Percentiles rank a stretch among this genome's conserved stretches.
Evolutionary conservation across 352 stramenopile genomes (phyloP).

Genomic region (Globisporangium paddicum): DNA sequence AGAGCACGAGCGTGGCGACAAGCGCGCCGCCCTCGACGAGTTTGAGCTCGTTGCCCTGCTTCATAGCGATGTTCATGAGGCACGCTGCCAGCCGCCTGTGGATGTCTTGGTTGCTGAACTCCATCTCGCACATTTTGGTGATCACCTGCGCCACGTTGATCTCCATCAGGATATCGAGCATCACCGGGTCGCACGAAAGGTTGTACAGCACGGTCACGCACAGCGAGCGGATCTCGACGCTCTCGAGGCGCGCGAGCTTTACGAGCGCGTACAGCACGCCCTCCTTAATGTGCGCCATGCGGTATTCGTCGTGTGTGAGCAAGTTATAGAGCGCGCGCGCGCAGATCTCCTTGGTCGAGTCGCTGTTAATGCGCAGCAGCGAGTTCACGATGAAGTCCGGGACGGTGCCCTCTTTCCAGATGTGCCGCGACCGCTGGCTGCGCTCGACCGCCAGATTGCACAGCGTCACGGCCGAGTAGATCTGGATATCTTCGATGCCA

Average conservation of each 20-base stretch:
- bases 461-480: conserved; percentile 83
- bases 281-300: conserved; percentile 80
- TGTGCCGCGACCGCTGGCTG: conserved; percentile 49
- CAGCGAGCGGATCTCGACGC: conserved; percentile 72
- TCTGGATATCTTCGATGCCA: conserved; percentile 84
- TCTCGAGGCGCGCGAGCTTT: conserved; percentile 81
- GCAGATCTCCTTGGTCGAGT: conserved; percentile 87
- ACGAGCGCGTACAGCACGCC: conserved; percentile 85
- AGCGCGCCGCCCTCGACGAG: conserved; percentile 68
- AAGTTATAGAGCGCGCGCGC: conserved; percentile 83
- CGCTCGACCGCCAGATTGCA: conserved; percentile 81
- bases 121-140: conserved; percentile 82
- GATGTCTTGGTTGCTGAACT: conserved; percentile 80
- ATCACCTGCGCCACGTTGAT: conserved; percentile 83
- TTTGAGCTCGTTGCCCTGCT: conserved; percentile 43
- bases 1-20: conserved; percentile 59
- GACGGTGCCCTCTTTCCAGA: conserved; percentile 85
- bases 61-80: conserved; percentile 68
- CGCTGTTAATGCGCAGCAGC: conserved; percentile 84
- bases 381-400: conserved; percentile 89
- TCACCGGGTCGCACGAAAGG: conserved; percentile 61
- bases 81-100: conserved; percentile 66
- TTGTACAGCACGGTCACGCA: conserved; percentile 85
- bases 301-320: conserved; percentile 75
- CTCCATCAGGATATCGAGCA: conserved; percentile 79